Evolutionary conservation across 192 early-diverging fungal species (phyloP).

Genomic region (Dissophora ornata): DNA sequence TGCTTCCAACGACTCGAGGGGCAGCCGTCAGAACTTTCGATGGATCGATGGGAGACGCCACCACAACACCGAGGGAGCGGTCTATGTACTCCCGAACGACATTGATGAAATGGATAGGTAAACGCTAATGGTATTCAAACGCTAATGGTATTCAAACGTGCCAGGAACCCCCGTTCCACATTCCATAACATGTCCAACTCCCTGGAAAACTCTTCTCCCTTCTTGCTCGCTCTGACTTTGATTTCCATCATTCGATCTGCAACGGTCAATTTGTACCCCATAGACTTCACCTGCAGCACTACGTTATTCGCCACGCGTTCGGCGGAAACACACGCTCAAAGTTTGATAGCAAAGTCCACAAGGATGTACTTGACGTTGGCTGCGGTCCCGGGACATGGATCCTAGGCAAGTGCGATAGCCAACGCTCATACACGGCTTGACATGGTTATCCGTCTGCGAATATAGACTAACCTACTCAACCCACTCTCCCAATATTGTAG

Average conservation of each 20-base stretch:
- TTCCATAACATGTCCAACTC: too few species aligned
- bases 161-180: not conserved
- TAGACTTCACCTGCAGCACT: constrained; percentile 51
- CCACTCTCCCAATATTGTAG: constrained; percentile 17
- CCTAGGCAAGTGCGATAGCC: constrained; percentile 22
- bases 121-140: not conserved
- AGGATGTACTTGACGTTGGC: constrained; percentile 51
- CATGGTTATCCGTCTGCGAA: too few species aligned
- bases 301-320: constrained; percentile 46
- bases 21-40: constrained; percentile 31
- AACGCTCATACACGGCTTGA: too few species aligned
- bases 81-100: constrained; percentile 63
- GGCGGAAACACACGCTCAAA: constrained; percentile 49
- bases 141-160: not conserved
- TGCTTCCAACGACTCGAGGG: not conserved
- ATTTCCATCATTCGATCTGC: too few species aligned
- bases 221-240: not conserved
- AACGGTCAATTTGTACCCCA: not conserved
- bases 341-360: constrained; percentile 49
- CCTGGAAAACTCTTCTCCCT: too few species aligned
- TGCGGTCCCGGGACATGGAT: constrained; percentile 54
- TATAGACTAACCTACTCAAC: too few species aligned
- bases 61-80: constrained; percentile 46
- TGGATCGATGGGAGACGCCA: constrained; percentile 56
- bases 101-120: constrained; percentile 60